A percentile compares a stretch with the other conserved stretches of the same genome.
phyloP scores from a whole-genome alignment of 2,329 filamentous ascomycete genomes.

The Paraconiothyrium brasiliense region DNA sequence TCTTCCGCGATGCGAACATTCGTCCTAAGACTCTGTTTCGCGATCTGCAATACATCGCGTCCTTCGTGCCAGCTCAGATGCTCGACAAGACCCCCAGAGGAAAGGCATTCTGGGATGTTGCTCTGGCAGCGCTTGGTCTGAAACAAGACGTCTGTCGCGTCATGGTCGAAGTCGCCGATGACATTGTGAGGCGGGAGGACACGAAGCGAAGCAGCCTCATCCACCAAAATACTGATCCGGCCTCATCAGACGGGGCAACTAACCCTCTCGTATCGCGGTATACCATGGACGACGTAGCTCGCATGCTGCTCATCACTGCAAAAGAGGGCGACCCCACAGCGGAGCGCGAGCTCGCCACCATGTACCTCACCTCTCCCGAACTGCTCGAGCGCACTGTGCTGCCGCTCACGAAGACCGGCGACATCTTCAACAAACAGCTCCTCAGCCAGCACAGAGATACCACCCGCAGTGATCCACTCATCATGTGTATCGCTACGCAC shows the following conservation, averaged over 20 bases:
- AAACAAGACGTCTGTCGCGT: constrained; percentile 88
- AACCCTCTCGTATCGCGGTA: constrained; percentile 66
- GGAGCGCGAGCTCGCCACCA: constrained; percentile 90
- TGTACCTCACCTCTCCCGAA: constrained; percentile 92
- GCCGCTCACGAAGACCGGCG: constrained; percentile 82
- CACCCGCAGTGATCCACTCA: constrained; percentile 78
- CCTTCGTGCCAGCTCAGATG: constrained; percentile 66
- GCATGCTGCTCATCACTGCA: constrained; percentile 91
- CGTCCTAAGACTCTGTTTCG: constrained; percentile 59
- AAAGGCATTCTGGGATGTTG: constrained; percentile 91
- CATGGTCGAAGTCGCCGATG: constrained; percentile 79
- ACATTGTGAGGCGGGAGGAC: constrained; percentile 71
- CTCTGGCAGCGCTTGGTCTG: constrained; percentile 84
- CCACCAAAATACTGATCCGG: constrained; percentile 38
- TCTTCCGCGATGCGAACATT: constrained; percentile 57
- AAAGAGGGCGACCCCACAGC: constrained; percentile 90
- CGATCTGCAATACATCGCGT: constrained; percentile 65
- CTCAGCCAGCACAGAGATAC: constrained; percentile 72
- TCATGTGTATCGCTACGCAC: constrained; percentile 94
- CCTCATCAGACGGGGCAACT: constrained; percentile 17
- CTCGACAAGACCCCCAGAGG: constrained; percentile 67
- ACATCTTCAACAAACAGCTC: constrained; percentile 89
- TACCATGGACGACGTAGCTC: constrained; percentile 80
- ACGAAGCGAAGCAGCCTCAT: constrained; percentile 64
- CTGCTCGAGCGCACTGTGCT: constrained; percentile 80